A percentile compares a stretch with the other conserved stretches of the same genome.
Evolutionary conservation across 768 basidiomycete genomes (phyloP).

Genomic region (Boletus patriciae): DNA sequence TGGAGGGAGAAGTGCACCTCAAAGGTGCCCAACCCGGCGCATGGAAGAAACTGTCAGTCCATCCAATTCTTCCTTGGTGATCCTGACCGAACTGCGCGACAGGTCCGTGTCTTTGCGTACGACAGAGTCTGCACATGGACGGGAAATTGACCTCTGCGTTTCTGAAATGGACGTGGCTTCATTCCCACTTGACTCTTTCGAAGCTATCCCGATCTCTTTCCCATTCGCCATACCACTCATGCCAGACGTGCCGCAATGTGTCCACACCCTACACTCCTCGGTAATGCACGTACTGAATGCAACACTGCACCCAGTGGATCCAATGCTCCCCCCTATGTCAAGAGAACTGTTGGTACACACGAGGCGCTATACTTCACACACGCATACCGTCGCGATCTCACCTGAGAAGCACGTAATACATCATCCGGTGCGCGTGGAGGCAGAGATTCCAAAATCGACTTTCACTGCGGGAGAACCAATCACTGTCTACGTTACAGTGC

Average conservation of each 20-base stretch:
- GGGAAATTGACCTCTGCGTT: constrained; percentile 64
- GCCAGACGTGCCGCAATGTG: constrained; percentile 78
- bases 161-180: constrained; percentile 59
- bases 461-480: constrained; percentile 74
- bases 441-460: constrained; percentile 68
- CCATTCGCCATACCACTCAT: constrained; percentile 83
- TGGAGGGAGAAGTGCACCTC: constrained; percentile 86
- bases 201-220: constrained; percentile 56
- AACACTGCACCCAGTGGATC: constrained; percentile 54
- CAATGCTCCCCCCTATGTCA: constrained; percentile 40
- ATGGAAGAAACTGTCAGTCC: constrained; percentile 72
- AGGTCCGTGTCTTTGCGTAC: constrained; percentile 69
- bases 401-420: constrained; percentile 60
- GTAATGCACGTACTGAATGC: constrained; percentile 72
- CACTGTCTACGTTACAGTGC: constrained; percentile 77
- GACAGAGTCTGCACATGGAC: constrained; percentile 59
- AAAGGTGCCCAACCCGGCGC: constrained; percentile 61
- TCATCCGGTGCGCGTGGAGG: constrained; percentile 65
- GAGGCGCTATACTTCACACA: constrained; percentile 69
- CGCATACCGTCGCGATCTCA: constrained; percentile 51
- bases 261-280: constrained; percentile 73
- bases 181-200: constrained; percentile 35
- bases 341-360: constrained; percentile 70
- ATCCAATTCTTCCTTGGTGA: constrained; percentile 12
- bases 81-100: constrained; percentile 16